phyloP scores from a whole-genome alignment of 495 filamentous ascomycete genomes.

The Penicillium lividum region DNA sequence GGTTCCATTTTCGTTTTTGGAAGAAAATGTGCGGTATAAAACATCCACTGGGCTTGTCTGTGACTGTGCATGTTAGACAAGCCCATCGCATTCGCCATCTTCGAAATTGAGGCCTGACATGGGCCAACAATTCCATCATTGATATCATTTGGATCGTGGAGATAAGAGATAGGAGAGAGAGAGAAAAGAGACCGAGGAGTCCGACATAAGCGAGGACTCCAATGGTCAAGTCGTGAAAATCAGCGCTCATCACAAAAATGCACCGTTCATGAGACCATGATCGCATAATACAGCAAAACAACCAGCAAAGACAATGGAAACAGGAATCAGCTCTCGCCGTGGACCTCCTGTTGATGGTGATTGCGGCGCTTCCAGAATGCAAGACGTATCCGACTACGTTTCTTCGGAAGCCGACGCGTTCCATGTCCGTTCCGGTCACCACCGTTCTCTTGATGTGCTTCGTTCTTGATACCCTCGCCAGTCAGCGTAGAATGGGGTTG shows the following conservation, averaged over 20 bases:
- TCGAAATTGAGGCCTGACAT: neutral
- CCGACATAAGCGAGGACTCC: neutral
- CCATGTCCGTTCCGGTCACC: slow-evolving; percentile 22
- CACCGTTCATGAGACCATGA: slow-evolving; percentile 35
- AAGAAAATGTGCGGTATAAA: slow-evolving; percentile 4
- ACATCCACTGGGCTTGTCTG: slow-evolving; percentile 8
- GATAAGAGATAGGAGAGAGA: neutral
- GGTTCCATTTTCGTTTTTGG: neutral
- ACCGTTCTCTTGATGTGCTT: slow-evolving; percentile 25
- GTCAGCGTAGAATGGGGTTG: slow-evolving; percentile 34
- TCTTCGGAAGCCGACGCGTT: slow-evolving; percentile 35
- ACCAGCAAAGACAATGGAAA: slow-evolving; percentile 5
- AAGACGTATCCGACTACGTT: slow-evolving; percentile 44
- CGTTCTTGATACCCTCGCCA: slow-evolving; percentile 33
- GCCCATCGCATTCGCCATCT: neutral
- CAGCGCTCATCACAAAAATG: slow-evolving; percentile 28
- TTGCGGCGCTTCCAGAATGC: slow-evolving; percentile 49
- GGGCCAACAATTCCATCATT: slow-evolving; percentile 5
- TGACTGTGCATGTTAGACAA: slow-evolving; percentile 1
- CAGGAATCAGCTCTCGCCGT: slow-evolving; percentile 38
- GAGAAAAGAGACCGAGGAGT: neutral
- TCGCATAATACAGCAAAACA: slow-evolving; percentile 25
- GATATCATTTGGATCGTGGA: slow-evolving; percentile 12
- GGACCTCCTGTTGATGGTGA: slow-evolving; percentile 40
- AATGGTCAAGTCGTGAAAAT: slow-evolving; percentile 25